Evolutionary conservation across 495 filamentous ascomycete species (phyloP).

Genomic region (Lasiosphaeria hispida): DNA sequence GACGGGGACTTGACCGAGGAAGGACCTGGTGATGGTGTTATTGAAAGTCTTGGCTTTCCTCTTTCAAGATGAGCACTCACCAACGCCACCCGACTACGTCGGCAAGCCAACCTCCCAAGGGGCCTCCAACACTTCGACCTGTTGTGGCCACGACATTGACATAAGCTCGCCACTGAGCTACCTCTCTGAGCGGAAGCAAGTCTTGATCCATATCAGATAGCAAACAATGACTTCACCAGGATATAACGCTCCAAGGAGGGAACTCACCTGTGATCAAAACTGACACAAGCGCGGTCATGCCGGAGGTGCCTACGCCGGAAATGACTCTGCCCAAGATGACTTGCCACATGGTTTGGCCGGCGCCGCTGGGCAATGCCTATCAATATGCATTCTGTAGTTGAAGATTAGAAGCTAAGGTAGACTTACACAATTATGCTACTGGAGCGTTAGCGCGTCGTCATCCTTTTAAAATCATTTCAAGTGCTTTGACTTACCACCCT

Average conservation of each 20-base stretch:
- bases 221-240: too few relatives aligned
- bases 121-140: slow-evolving; percentile 63
- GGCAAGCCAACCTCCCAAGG: slow-evolving; percentile 61
- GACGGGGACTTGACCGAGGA: slow-evolving; percentile 57
- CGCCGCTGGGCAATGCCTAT: slow-evolving; percentile 38
- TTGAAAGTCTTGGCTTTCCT: not conserved
- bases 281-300: slow-evolving; percentile 54
- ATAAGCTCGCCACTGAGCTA: slow-evolving; percentile 64
- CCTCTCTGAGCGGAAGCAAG: slow-evolving; percentile 63
- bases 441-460: not conserved
- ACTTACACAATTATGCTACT: slow-evolving; percentile 40
- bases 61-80: slow-evolving; percentile 30
- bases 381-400: not conserved
- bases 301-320: slow-evolving; percentile 59
- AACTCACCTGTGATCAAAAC: slow-evolving; percentile 59
- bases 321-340: slow-evolving; percentile 58
- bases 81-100: slow-evolving; percentile 69
- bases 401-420: not conserved
- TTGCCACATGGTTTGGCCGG: slow-evolving; percentile 49
- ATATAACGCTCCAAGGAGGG: not conserved
- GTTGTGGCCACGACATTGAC: slow-evolving; percentile 63
- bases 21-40: slow-evolving; percentile 48
- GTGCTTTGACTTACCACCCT: slow-evolving; percentile 38
- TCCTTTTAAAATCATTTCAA: not conserved
- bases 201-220: slow-evolving; percentile 32